Base-by-base conservation (phyloP, 345 rosid species). In the Euphorbia lathyris region DNA sequence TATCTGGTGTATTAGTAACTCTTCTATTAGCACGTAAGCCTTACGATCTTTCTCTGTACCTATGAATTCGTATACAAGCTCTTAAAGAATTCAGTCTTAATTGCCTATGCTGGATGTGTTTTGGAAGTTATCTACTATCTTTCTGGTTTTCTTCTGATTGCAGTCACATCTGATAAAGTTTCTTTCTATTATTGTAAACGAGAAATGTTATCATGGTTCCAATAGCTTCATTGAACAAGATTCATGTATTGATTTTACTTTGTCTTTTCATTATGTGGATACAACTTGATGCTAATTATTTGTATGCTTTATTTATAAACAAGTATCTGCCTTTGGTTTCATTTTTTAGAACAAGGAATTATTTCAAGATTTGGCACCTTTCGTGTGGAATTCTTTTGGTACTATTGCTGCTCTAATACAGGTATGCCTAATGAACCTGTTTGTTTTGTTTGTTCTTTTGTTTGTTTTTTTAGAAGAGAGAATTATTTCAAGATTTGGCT, bases 401-500 rank as follows among this genome's bases (percentile, higher is more conserved):
- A 76, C 78, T 70, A 75, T 75, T 75, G 78, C 71, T 75, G 78
- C 70, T 62, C 71, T 76, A 66, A 65, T 77, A 14, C 80, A 72
- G 73, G 72, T 77, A 67, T 77, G 72, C 74, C 78, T 83, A 67
- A 76, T 68, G 47, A 66, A 58, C 78, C 72, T 80, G 10, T 76
- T 69, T 78, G 78, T 60, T 38, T 67, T 71, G 43, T 43, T 29
- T 7, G 69, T 65, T 84, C 68, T 72, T 78, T 70, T 56, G 62
- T 10, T 8, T 43, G 1, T 43, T 8, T 74, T 72, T 82, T 77
- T 82, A 91, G 93, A 94, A 86, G 86, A 86, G 95, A 83, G 98
- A 94, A 72, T 73, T 91, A 72, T 92, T 96, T 88, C 96, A 92
- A 80, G 96, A 89, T 87, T 80, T 96, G 89, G 99, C 96, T 63